Evolutionary conservation across 148 eudicot genomes (phyloP).

Genomic region (Vaccinium macrocarpon): DNA sequence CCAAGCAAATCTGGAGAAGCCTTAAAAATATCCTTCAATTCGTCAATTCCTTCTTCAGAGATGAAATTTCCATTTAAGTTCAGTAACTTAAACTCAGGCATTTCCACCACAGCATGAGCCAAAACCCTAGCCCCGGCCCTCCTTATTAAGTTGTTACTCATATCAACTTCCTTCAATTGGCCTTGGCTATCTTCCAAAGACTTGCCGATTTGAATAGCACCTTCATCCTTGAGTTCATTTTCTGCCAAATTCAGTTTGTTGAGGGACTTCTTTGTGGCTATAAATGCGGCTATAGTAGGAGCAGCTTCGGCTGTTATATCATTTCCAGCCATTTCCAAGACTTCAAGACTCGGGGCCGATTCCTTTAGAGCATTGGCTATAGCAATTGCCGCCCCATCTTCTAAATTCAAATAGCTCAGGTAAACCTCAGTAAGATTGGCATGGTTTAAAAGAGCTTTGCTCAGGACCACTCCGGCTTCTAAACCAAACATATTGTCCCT

Average conservation of each 20-base stretch:
- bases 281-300: slow-evolving; percentile 38
- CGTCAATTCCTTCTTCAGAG: slow-evolving; percentile 57
- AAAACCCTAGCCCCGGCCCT: slow-evolving; percentile 44
- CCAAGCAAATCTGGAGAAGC: slow-evolving; percentile 40
- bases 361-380: slow-evolving; percentile 42
- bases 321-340: slow-evolving; percentile 70
- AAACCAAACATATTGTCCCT: slow-evolving; percentile 63
- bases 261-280: slow-evolving; percentile 36
- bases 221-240: slow-evolving; percentile 59
- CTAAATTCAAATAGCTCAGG: slow-evolving; percentile 61
- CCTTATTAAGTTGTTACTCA: slow-evolving; percentile 40
- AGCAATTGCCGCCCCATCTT: slow-evolving; percentile 55
- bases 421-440: slow-evolving; percentile 48
- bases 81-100: slow-evolving; percentile 43
- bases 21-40: slow-evolving; percentile 44
- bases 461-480: slow-evolving; percentile 50
- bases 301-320: slow-evolving; percentile 48
- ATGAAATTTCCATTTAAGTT: slow-evolving; percentile 54
- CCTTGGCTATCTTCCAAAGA: slow-evolving; percentile 40
- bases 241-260: slow-evolving; percentile 51
- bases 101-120: slow-evolving; percentile 40
- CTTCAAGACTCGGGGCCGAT: slow-evolving; percentile 40
- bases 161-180: slow-evolving; percentile 41
- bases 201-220: slow-evolving; percentile 44
- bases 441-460: slow-evolving; percentile 37